Conservation (phyloP, 805 yeast genomes). For the Cyberlindnera suaveolens region DNA sequence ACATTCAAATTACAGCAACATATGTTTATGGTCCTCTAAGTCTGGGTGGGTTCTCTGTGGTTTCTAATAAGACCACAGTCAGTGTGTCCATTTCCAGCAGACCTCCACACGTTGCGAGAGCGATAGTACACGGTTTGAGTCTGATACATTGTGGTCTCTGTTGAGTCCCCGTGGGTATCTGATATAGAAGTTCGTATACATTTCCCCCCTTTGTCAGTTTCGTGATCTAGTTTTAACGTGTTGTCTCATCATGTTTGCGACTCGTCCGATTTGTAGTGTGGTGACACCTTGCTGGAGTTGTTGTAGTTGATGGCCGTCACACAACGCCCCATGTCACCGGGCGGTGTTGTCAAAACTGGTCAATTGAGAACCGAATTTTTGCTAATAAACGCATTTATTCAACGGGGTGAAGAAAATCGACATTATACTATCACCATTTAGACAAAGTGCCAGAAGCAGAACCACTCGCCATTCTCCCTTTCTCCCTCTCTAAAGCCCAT, state of each 20-base stretch:
- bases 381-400: neutral
- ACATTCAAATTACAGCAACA: slow-evolving; percentile 23
- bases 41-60: neutral
- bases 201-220: slow-evolving; percentile 1
- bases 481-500: no score
- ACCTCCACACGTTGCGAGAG: slow-evolving; percentile 18
- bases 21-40: neutral
- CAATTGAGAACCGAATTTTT: no score
- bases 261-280: neutral
- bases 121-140: slow-evolving; percentile 27
- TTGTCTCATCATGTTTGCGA: no score
- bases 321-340: no score
- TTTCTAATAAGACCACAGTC: no score
- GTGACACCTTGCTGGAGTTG: neutral
- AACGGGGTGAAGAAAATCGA: neutral
- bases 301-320: no score
- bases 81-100: neutral
- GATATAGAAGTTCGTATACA: slow-evolving; percentile 29
- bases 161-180: slow-evolving; percentile 21
- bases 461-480: no score
- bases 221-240: neutral
- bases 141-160: slow-evolving; percentile 17
- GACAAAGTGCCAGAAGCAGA: no score
- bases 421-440: neutral
- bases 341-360: no score